A percentile compares a stretch with the other conserved stretches of the same genome.
Conservation (phyloP, 2,329 filamentous ascomycete species). For the Tolypocladium sp. region DNA sequence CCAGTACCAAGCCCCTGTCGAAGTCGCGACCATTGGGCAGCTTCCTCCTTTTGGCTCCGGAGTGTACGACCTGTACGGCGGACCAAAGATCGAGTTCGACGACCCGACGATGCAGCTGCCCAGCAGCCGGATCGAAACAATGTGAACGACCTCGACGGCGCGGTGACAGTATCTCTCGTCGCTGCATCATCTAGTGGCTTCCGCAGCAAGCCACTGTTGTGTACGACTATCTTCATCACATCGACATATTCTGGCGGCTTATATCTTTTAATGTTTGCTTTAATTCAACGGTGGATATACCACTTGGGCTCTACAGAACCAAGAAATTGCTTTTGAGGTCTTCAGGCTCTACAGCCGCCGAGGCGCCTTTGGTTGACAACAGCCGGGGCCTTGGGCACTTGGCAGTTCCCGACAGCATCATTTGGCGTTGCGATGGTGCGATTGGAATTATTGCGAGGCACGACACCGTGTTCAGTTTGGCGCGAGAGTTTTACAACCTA, state of each 20-base stretch:
- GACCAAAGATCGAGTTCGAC: conserved; percentile 47
- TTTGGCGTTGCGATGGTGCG: not conserved
- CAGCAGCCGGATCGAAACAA: conserved; percentile 45
- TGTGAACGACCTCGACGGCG: conserved; percentile 26
- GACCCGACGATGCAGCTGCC: conserved; percentile 51
- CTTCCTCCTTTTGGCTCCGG: conserved; percentile 38
- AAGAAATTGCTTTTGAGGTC: conserved; percentile 3
- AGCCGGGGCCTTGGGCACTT: not conserved
- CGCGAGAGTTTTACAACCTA: not conserved
- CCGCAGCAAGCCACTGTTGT: not conserved
- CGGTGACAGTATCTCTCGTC: not conserved
- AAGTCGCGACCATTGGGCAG: conserved; percentile 44
- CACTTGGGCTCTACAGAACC: conserved; percentile 19
- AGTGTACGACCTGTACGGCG: conserved; percentile 43
- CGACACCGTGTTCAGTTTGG: not conserved
- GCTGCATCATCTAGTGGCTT: not conserved
- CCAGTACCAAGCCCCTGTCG: conserved; percentile 48
- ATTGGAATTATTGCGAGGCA: not conserved
- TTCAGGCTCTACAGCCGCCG: not conserved
- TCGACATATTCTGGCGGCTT: not conserved
- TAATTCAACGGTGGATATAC: conserved; percentile 16
- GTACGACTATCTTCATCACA: not conserved
- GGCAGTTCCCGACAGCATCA: not conserved
- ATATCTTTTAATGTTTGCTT: not conserved
- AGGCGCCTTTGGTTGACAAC: not conserved